Evolutionary conservation across 306 rosid species (phyloP), one percentile per base, ranked within the genome.

Genomic region (Urtica urens): DNA sequence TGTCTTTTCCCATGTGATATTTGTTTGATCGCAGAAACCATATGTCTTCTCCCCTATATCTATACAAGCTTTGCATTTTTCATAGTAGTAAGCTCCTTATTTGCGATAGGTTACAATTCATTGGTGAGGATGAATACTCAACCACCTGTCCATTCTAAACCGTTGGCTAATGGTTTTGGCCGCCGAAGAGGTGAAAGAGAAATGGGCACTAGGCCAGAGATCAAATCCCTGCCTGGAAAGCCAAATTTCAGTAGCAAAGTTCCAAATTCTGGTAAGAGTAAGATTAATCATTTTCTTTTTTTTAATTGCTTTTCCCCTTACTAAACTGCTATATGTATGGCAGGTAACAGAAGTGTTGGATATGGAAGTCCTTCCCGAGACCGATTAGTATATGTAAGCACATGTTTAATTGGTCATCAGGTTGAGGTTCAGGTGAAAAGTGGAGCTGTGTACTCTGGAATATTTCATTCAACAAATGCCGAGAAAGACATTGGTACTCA

Each of bases 381-480:
- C 59, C 84, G 92, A 59, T 53, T 90, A 46, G 82, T 81, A 18
- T 77, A 72, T 72, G 41, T 84, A 59, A 68, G 79, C 26, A 53
- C 93, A 34, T 78, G 84, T 68, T 73, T 79, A 59, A 63, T 90
- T 76, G 97, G 97, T 59, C 84, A 84, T n/a, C 86, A 81, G 18
- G 97, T 90, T 62, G 92, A 90, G 47, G 97, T 77, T 60, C 97
- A 79, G 76, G 82, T 84, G 69, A 81, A 81, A 72, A 78, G 75
- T 71, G 97, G 97, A 66, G 78, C 84, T 61, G 54, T 74, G 47
- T 90, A 81, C 78, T 72, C 86, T 58, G 97, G 97, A 70, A 75
- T 90, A 68, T 90, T 84, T 73, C 92, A 90, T 71, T 79, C 90
- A 46, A 70, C 84, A 53, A 72, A 72, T 49, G 40, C 80, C 41